A percentile compares a stretch with the other conserved stretches of the same genome.
Conservation (phyloP, 768 basidiomycete species). For the Termitomyces sp. region DNA sequence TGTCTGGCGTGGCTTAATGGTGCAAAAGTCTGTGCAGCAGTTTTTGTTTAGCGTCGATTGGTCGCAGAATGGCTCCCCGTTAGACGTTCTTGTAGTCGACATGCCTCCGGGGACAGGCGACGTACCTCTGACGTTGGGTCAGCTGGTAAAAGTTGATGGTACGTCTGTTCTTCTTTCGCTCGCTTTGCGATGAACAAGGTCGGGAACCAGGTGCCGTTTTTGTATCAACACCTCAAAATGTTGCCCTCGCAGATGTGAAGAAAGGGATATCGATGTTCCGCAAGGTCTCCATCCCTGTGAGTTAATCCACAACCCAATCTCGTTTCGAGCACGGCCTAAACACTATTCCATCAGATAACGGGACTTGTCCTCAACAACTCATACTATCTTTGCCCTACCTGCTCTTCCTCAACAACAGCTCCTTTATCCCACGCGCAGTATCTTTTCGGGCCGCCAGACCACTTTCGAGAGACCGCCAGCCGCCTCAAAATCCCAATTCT, state of each 20-base stretch:
- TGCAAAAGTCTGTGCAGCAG: slow-evolving; percentile 96
- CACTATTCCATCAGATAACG: slow-evolving; percentile 54
- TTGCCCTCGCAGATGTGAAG: slow-evolving; percentile 86
- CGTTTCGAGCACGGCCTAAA: slow-evolving; percentile 5
- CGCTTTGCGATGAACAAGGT: background rate
- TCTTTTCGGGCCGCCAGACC: slow-evolving; percentile 68
- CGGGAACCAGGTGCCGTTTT: slow-evolving; percentile 74
- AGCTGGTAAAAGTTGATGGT: slow-evolving; percentile 85
- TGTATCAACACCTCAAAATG: slow-evolving; percentile 94
- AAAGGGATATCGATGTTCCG: slow-evolving; percentile 93
- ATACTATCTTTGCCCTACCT: slow-evolving; percentile 76
- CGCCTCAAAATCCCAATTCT: slow-evolving; percentile 63
- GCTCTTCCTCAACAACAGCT: slow-evolving; percentile 35
- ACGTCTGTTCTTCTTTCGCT: slow-evolving; percentile 23
- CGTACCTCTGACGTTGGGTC: slow-evolving; percentile 88
- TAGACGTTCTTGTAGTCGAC: slow-evolving; percentile 90
- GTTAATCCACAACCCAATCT: slow-evolving; percentile 23
- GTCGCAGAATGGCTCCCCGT: slow-evolving; percentile 46
- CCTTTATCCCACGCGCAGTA: slow-evolving; percentile 38
- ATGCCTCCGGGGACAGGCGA: slow-evolving; percentile 99
- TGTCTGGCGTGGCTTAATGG: slow-evolving; percentile 98
- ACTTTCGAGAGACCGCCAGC: slow-evolving; percentile 58
- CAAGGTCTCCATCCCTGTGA: slow-evolving; percentile 83
- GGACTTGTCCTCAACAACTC: slow-evolving; percentile 90
- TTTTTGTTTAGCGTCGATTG: slow-evolving; percentile 96